Evolutionary conservation across 2,329 filamentous ascomycete genomes (phyloP).

Genomic region (Curvularia verruculosa): DNA sequence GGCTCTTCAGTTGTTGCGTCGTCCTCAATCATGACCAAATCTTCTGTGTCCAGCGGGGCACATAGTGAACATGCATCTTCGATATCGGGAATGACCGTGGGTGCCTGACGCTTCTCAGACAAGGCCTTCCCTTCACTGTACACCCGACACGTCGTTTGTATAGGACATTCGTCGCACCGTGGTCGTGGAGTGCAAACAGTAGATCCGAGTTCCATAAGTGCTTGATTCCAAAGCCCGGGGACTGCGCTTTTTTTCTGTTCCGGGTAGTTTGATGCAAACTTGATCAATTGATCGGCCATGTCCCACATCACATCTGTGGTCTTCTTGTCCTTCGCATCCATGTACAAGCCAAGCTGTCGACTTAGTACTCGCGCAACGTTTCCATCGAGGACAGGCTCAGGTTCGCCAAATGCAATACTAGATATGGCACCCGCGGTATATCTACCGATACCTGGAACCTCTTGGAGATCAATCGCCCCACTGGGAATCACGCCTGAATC

Average conservation of each 20-base stretch:
- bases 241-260: conserved; percentile 53
- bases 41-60: conserved; percentile 39
- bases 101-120: conserved; percentile 19
- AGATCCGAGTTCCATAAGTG: conserved; percentile 69
- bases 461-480: conserved; percentile 53
- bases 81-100: conserved; percentile 29
- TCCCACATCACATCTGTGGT: conserved; percentile 62
- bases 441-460: conserved; percentile 65
- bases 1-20: conserved; percentile 24
- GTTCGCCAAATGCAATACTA: conserved; percentile 66
- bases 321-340: conserved; percentile 64
- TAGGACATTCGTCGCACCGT: conserved; percentile 54
- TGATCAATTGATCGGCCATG: conserved; percentile 62
- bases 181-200: conserved; percentile 67
- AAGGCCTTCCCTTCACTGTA: conserved; percentile 41
- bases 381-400: conserved; percentile 67
- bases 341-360: conserved; percentile 63
- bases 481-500: conserved; percentile 58
- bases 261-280: conserved; percentile 52
- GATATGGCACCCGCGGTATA: conserved; percentile 69
- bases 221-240: conserved; percentile 68
- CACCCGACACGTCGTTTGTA: conserved; percentile 41
- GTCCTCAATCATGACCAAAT: conserved; percentile 29
- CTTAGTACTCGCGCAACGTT: conserved; percentile 68
- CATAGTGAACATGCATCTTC: conserved; percentile 43